Evolutionary conservation across 352 stramenopile genomes (phyloP), one percentile per base, ranked within the genome.

Genomic region (Phytophthora boehmeriae): DNA sequence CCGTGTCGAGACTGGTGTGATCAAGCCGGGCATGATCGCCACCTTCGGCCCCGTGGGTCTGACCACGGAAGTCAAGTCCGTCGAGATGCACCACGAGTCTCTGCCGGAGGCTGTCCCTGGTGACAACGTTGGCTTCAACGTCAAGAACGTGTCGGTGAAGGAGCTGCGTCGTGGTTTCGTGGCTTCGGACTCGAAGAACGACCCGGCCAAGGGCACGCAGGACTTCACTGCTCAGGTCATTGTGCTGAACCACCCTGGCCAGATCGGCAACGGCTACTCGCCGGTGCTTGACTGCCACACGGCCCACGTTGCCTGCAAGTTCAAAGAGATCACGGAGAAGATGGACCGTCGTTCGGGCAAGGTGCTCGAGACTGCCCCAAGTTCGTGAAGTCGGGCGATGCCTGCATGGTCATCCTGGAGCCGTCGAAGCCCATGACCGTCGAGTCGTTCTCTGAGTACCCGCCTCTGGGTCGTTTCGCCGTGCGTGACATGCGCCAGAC

Each of bases 201-300:
- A 99, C 71, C 96, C 97, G 3, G 92, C 97, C 14, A 80, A 76
- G 54, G 73, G 39, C 27, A 86, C 88, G 8, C 64, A 84, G 27
- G 90, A 77, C 58, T 99, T 99, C 78, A 89, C 91, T 5, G 96
- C 96, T 19, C 96, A 99, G 78, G 86, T 99, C 5, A 97, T 98
- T 56, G 82, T 99, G 36, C 92, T 99, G 76, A 97, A 98, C 75
- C 93, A 99, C 80, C 86, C 93, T 27, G 92, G 89, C 43, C 79
- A 96, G 66, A 98, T 99, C 72, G 59, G 62, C 35, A 79, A 89
- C 46, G 97, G 96, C 27, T 99, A 99, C 85, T 90, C 78, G 36
- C 97, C 97, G 4, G 88, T 99, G 23, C 74, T 99, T 17, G 95
- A 99, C 82, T 99, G 97, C 80, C 97, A 99, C 86, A 98, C 97